These are phyloP conservation scores for Vitis vinifera DNA, from an alignment of 164 flowering plant species.

Conservation along the genomic window ASM3070453v1 NC_081817.1:7535001-7535500, in stretches of 20 bases:
- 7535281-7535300: neutral
- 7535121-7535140: too few relatives aligned
- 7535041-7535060: conserved; percentile 71
- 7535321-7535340: conserved; percentile 97
- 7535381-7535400: conserved; percentile 95
- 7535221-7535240: too few relatives aligned
- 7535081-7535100: too few relatives aligned
- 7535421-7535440: conserved; percentile 66
- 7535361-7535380: conserved; percentile 78
- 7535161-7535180: too few relatives aligned
- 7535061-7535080: neutral
- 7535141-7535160: too few relatives aligned
- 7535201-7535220: too few relatives aligned
- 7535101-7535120: neutral
- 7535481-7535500: conserved; percentile 53
- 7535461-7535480: conserved; percentile 95
- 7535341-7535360: conserved; percentile 96
- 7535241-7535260: neutral
- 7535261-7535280: neutral
- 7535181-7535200: too few relatives aligned
- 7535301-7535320: conserved; percentile 58
- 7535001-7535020: conserved; percentile 50
- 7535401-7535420: conserved; percentile 84
- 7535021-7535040: conserved; percentile 77
- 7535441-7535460: conserved; percentile 73